Evolutionary conservation across 345 rosid genomes (phyloP).

Genomic region (Lepidium aucheri): DNA sequence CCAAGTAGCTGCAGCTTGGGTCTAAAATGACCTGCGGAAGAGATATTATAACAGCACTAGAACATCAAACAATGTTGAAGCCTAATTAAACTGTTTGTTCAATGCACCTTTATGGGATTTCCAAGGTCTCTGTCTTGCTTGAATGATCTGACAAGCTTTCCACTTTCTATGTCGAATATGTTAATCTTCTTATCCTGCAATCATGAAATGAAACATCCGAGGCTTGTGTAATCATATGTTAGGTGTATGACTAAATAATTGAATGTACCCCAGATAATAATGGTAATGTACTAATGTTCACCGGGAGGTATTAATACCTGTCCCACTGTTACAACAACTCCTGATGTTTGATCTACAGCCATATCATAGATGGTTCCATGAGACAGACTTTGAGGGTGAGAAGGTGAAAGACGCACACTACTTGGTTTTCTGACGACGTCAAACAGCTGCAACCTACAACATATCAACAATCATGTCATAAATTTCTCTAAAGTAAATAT

Average conservation of each 20-base stretch:
- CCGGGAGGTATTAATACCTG: constrained; percentile 38
- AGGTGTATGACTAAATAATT: not conserved
- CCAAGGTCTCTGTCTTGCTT: constrained; percentile 65
- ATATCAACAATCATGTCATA: not conserved
- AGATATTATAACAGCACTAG: constrained; percentile 12
- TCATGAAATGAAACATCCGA: not conserved
- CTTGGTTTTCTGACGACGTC: constrained; percentile 37
- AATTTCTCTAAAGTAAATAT: not conserved
- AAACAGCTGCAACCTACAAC: constrained; percentile 52
- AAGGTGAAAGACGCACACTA: constrained; percentile 36
- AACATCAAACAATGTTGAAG: not conserved
- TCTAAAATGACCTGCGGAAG: constrained; percentile 57
- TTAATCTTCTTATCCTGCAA: constrained; percentile 78
- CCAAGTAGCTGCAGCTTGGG: constrained; percentile 70
- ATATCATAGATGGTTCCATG: constrained; percentile 74
- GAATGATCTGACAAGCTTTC: constrained; percentile 66
- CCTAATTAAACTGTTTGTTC: constrained; percentile 10
- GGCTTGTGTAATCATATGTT: not conserved
- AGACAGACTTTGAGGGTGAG: constrained; percentile 62
- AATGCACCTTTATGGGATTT: constrained; percentile 65
- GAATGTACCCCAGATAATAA: not conserved
- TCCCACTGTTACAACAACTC: constrained; percentile 68
- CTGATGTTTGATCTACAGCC: constrained; percentile 59
- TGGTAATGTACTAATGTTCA: not conserved
- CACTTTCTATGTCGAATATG: constrained; percentile 46